Evolutionary conservation across 1,284 basidiomycete species (phyloP), one percentile per base, ranked within the genome.

Genomic region (Kalmanozyma brasiliensis): DNA sequence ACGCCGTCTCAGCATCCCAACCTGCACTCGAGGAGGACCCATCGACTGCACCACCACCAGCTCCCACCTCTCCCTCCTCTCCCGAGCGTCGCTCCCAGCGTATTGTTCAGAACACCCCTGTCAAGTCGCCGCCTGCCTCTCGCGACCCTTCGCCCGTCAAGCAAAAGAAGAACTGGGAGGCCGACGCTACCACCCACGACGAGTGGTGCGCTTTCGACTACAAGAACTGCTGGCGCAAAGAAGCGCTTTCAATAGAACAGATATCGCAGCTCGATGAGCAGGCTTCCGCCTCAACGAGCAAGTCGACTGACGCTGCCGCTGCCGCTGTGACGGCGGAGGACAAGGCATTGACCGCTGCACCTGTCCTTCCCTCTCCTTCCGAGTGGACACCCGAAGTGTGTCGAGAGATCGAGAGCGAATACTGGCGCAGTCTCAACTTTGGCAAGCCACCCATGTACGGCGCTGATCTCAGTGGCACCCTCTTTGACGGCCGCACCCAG

Each of bases 361-460:
- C 41, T 35, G 4, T 38, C 4, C 58, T 62, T 4, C 57, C 61
- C 10, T 41, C 49, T 7, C 56, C 66, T 20, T 47, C 48, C 10
- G 74, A 66, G 2, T 81, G 79, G 79, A 70, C 69, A 7, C 59
- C 61, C 10, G 52, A 53, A 14, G 59, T 91, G 52, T 97, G 94
- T 82, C 87, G 88, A 62, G 89, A 90, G 64, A 87, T 98, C 24
- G 95, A 98, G 83, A 86, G 92, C 42, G 87, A 91, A 62, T 98
- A 90, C 82, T 99, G 96, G 95, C 87, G 93, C 55, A 91, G 91
- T 68, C 89, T 91, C 82, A 90, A 91, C 13, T 84, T 96, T 20
- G 92, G 93, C 8, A 91, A 90, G 73, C 87, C 93, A 87, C 94
- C 49, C 90, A 94, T 85, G 94, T 99, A 99, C 83, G 95, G 95